These are phyloP conservation scores for Sporothrix brasiliensis DNA, from an alignment of 2,329 filamentous ascomycete species.

Conservation along the genomic window DNA sequence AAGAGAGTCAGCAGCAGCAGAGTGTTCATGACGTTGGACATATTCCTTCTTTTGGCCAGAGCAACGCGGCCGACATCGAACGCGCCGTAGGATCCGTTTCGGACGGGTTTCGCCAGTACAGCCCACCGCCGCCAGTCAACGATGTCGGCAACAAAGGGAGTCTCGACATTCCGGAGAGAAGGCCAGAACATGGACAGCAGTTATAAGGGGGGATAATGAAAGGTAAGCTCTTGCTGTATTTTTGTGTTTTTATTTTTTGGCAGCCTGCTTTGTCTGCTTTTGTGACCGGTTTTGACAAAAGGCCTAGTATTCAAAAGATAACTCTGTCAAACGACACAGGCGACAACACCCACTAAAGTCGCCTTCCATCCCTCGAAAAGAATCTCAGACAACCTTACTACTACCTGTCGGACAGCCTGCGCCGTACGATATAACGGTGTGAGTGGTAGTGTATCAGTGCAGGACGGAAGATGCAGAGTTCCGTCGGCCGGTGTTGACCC, in stretches of 20 bases:
- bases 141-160: background rate
- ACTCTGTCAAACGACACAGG: background rate
- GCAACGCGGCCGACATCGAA: background rate
- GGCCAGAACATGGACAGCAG: background rate
- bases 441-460: background rate
- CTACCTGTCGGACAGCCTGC: background rate
- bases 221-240: background rate
- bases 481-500: background rate
- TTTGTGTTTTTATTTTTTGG: too few relatives aligned
- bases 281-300: background rate
- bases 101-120: constrained; percentile 31
- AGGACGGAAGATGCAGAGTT: constrained; percentile 3
- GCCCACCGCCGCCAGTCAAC: background rate
- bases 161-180: background rate
- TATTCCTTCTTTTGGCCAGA: background rate
- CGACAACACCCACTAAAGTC: background rate
- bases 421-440: background rate
- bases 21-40: background rate
- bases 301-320: too few relatives aligned
- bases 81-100: constrained; percentile 21
- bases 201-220: background rate
- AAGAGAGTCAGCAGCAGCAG: constrained; percentile 22
- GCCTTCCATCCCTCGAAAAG: too few relatives aligned
- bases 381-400: background rate
- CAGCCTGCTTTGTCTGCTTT: background rate